Evolutionary conservation across 169 alveolate species (phyloP).

Genomic region (Cryptosporidium andersoni): DNA sequence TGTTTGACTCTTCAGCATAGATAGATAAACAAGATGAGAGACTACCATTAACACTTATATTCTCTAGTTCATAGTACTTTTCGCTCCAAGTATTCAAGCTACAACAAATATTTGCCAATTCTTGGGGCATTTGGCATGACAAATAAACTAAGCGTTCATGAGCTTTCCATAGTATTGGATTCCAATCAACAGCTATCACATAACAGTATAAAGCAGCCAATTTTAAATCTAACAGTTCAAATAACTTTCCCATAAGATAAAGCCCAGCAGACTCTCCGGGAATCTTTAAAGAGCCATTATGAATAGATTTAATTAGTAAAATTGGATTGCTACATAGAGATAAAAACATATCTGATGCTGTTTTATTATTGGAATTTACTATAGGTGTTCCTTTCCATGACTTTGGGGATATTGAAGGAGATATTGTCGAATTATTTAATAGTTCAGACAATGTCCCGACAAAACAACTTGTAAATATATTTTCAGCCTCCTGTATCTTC

Average conservation of each 20-base stretch:
- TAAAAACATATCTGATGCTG: conserved; percentile 42
- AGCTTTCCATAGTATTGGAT: conserved; percentile 54
- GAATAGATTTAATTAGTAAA: conserved; percentile 43
- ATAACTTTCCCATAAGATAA: conserved; percentile 51
- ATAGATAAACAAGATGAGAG: conserved; percentile 3
- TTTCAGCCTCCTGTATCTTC: conserved; percentile 54
- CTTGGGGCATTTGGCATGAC: conserved; percentile 66
- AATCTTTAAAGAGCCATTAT: conserved; percentile 38
- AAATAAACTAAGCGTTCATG: conserved; percentile 25
- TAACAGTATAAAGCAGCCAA: conserved; percentile 63
- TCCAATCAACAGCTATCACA: conserved; percentile 63
- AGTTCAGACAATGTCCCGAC: conserved; percentile 20
- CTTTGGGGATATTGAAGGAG: conserved; percentile 66
- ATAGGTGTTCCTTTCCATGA: conserved; percentile 71
- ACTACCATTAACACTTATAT: conserved; percentile 8
- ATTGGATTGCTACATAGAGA: conserved; percentile 54
- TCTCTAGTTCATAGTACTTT: conserved; percentile 17
- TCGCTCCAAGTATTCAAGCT: conserved; percentile 64
- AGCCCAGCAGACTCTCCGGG: conserved; percentile 69
- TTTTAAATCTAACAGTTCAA: conserved; percentile 47
- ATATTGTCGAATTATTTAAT: conserved; percentile 27
- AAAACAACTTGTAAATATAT: conserved; percentile 10
- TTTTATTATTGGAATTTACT: conserved; percentile 32
- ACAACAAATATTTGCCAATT: conserved; percentile 52
- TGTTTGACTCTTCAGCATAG: conserved; percentile 40